A percentile compares a stretch with the other conserved stretches of the same genome.
phyloP scores from a whole-genome alignment of 2,329 filamentous ascomycete genomes.

The Penicillium capsulatum region DNA sequence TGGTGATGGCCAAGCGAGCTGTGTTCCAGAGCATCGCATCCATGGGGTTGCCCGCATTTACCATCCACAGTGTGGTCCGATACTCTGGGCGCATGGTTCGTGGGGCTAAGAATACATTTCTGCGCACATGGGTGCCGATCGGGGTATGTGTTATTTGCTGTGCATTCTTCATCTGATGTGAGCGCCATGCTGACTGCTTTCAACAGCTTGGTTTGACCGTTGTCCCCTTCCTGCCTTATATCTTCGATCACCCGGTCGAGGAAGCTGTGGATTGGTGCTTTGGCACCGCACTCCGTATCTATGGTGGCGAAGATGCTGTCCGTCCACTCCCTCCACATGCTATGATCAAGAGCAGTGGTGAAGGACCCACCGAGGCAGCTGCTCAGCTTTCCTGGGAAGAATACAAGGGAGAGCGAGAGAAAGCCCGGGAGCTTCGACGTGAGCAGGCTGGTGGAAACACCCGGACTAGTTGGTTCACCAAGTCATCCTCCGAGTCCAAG shows the following conservation, averaged over 20 bases:
- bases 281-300: constrained; percentile 70
- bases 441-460: constrained; percentile 3
- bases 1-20: constrained; percentile 84
- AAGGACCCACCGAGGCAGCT: constrained; percentile 6
- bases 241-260: constrained; percentile 93
- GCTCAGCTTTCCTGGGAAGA: constrained; percentile 34
- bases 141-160: constrained; percentile 58
- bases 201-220: constrained; percentile 63
- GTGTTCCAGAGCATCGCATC: constrained; percentile 86
- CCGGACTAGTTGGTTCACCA: constrained; percentile 13
- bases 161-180: neutral
- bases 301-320: constrained; percentile 63
- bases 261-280: constrained; percentile 86
- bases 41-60: constrained; percentile 92
- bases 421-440: constrained; percentile 26
- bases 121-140: constrained; percentile 87
- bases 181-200: neutral
- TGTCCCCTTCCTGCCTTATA: constrained; percentile 75
- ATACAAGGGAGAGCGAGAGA: constrained; percentile 29
- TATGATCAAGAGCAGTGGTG: constrained; percentile 2
- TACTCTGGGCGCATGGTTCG: constrained; percentile 88
- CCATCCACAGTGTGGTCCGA: constrained; percentile 85
- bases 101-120: constrained; percentile 65
- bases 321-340: constrained; percentile 22
- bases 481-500: constrained; percentile 7